Percentiles rank a stretch among this genome's conserved stretches.
Conservation (phyloP, 2,329 filamentous ascomycete genomes). For the Exophiala xenobiotica region DNA sequence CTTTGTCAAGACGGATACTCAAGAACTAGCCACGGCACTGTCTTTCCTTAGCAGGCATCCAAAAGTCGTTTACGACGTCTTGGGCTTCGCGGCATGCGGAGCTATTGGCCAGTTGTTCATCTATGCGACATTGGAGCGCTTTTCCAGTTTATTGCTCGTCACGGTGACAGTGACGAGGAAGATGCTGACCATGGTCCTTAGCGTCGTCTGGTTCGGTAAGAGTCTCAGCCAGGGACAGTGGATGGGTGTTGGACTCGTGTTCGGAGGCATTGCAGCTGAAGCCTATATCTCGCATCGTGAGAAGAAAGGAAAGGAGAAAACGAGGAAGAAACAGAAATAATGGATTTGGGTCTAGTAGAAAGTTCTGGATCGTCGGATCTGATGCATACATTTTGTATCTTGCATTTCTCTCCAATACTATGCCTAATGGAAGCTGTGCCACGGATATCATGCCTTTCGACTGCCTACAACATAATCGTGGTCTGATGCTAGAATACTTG, state of each 20-base stretch:
- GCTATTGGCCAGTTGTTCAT: conserved; percentile 96
- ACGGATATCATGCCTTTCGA: neutral
- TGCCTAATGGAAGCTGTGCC: no score
- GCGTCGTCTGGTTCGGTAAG: conserved; percentile 92
- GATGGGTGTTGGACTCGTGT: conserved; percentile 87
- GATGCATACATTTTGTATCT: neutral
- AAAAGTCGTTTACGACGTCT: conserved; percentile 77
- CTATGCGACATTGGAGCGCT: conserved; percentile 90
- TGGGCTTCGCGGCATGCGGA: conserved; percentile 86
- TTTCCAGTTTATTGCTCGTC: conserved; percentile 86
- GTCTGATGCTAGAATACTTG: no score
- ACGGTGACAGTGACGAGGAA: conserved; percentile 97
- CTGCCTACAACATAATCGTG: neutral
- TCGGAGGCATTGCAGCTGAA: conserved; percentile 92
- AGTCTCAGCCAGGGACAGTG: conserved; percentile 84
- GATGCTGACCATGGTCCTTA: conserved; percentile 98
- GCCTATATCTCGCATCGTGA: conserved; percentile 76
- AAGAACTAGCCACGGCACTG: conserved; percentile 76
- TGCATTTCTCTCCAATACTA: no score
- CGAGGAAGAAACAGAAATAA: conserved; percentile 23
- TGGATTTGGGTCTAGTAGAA: neutral
- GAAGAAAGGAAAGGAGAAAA: conserved; percentile 76
- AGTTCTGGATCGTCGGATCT: neutral
- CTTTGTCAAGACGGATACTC: conserved; percentile 56
- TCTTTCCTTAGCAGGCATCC: conserved; percentile 79